These are phyloP conservation scores for Leccinum barrowsii DNA, from an alignment of 768 basidiomycete genomes.

Conservation along the genomic window DNA sequence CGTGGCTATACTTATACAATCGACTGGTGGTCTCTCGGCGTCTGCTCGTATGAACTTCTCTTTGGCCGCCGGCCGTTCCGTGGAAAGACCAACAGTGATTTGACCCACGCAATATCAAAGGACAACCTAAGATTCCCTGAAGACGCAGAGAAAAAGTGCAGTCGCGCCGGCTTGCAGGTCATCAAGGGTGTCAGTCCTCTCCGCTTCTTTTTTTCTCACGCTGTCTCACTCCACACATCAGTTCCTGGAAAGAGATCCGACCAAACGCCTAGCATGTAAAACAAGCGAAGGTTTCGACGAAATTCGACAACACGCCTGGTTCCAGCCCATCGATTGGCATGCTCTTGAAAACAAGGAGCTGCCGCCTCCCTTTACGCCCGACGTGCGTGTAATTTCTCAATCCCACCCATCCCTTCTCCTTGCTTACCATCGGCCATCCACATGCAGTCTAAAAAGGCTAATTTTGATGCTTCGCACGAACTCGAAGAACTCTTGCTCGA, in stretches of 20 bases:
- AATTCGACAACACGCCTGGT: slow-evolving; percentile 81
- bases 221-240: slow-evolving; percentile 29
- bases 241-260: slow-evolving; percentile 85
- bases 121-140: slow-evolving; percentile 90
- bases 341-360: slow-evolving; percentile 73
- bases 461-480: slow-evolving; percentile 98
- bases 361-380: slow-evolving; percentile 84
- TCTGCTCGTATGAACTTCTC: slow-evolving; percentile 88
- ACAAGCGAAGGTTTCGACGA: slow-evolving; percentile 79
- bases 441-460: slow-evolving; percentile 90
- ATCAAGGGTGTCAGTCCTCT: slow-evolving; percentile 65
- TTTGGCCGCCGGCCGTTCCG: slow-evolving; percentile 92
- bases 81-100: slow-evolving; percentile 87
- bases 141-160: slow-evolving; percentile 77
- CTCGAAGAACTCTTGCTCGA: slow-evolving; percentile 93
- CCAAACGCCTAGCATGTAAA: slow-evolving; percentile 79
- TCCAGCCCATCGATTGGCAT: slow-evolving; percentile 85
- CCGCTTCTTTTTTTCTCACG: slow-evolving; percentile 13
- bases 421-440: slow-evolving; percentile 5
- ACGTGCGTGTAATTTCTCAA: slow-evolving; percentile 47
- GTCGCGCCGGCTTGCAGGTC: slow-evolving; percentile 70
- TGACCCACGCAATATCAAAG: slow-evolving; percentile 89
- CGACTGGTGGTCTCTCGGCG: slow-evolving; percentile 97
- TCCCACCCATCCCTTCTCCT: not conserved
- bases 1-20: slow-evolving; percentile 92